Percentiles rank a stretch among this genome's conserved stretches.
Conservation (phyloP, 805 yeast genomes). For the Jamesozyma hellenica region DNA sequence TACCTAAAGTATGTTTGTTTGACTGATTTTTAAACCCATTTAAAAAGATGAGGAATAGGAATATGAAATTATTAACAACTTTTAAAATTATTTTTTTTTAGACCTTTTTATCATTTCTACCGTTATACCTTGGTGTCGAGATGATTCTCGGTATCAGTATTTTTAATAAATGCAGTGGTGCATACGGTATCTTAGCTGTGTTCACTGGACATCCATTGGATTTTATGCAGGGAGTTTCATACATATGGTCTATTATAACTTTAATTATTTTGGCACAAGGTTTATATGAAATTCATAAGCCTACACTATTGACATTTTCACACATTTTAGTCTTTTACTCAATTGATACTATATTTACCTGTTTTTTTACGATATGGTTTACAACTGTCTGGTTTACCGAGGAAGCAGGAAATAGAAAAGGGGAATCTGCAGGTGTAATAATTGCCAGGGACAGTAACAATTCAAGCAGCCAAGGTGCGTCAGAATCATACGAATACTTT, state of each 20-base stretch:
- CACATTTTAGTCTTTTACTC: conserved; percentile 53
- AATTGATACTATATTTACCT: conserved; percentile 56
- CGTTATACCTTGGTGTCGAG: conserved; percentile 84
- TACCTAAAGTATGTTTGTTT: conserved; percentile 1
- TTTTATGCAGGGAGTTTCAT: conserved; percentile 72
- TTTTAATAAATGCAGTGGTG: conserved; percentile 81
- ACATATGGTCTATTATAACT: conserved; percentile 51
- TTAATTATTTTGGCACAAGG: conserved; percentile 61
- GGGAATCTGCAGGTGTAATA: background rate
- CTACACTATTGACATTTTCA: conserved; percentile 52
- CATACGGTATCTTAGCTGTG: conserved; percentile 75
- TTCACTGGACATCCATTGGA: conserved; percentile 84
- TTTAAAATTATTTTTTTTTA: too few species aligned
- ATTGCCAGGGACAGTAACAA: conserved; percentile 11
- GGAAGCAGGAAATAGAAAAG: conserved; percentile 28
- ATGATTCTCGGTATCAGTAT: conserved; percentile 63
- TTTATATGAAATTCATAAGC: conserved; percentile 38
- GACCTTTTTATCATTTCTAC: conserved; percentile 61
- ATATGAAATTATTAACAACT: too few species aligned
- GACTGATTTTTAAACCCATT: background rate
- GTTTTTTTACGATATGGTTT: conserved; percentile 65
- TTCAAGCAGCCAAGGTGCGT: conserved; percentile 48
- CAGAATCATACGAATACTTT: conserved; percentile 47
- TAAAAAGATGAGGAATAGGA: too few species aligned
- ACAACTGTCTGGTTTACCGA: conserved; percentile 61